Percentiles rank a stretch among this genome's conserved stretches.
phyloP scores from a whole-genome alignment of 371 early-diverging fungal genomes.

The Nematocida parisii region DNA sequence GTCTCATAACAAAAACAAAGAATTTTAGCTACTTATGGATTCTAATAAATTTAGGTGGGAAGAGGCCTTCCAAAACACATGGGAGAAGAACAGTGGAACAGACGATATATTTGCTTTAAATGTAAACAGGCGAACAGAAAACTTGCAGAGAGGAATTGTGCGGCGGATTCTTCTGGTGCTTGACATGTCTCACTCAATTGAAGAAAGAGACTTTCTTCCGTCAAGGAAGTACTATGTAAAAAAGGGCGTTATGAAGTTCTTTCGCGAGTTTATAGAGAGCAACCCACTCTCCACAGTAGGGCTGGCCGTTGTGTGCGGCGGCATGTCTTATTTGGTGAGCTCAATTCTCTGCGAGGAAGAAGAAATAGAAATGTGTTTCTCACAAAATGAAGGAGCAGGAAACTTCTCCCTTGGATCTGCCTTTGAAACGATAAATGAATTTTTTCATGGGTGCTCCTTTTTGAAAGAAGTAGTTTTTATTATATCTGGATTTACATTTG shows the following conservation, averaged over 20 bases:
- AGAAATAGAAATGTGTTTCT: not conserved
- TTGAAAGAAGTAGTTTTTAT: slow-evolving; percentile 46
- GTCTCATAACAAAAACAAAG: slow-evolving; percentile 55
- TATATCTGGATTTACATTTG: slow-evolving; percentile 24
- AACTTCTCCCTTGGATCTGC: slow-evolving; percentile 39
- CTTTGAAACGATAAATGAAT: slow-evolving; percentile 27
- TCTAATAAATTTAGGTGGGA: slow-evolving; percentile 47
- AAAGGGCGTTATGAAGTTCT: slow-evolving; percentile 23
- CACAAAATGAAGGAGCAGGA: slow-evolving; percentile 16
- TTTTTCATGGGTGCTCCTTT: slow-evolving; percentile 33
- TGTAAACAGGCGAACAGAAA: slow-evolving; percentile 41
- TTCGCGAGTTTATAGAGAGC: slow-evolving; percentile 42
- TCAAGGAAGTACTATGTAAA: slow-evolving; percentile 40
- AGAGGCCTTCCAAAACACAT: slow-evolving; percentile 50
- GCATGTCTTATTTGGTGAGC: slow-evolving; percentile 34
- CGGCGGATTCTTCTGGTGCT: slow-evolving; percentile 38
- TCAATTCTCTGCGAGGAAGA: slow-evolving; percentile 37
- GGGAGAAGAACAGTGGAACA: slow-evolving; percentile 14
- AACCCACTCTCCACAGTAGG: slow-evolving; percentile 53
- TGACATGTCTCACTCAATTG: slow-evolving; percentile 41
- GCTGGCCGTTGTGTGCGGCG: slow-evolving; percentile 19
- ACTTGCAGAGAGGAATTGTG: slow-evolving; percentile 42
- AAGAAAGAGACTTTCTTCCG: slow-evolving; percentile 54
- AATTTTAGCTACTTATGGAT: slow-evolving; percentile 40
- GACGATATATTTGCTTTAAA: not conserved